Percentiles rank a stretch among this genome's conserved stretches.
These are phyloP conservation scores for Trichocomaceae sp. DNA, from an alignment of 2,329 filamentous ascomycete genomes.

Conservation along the genomic window DNA sequence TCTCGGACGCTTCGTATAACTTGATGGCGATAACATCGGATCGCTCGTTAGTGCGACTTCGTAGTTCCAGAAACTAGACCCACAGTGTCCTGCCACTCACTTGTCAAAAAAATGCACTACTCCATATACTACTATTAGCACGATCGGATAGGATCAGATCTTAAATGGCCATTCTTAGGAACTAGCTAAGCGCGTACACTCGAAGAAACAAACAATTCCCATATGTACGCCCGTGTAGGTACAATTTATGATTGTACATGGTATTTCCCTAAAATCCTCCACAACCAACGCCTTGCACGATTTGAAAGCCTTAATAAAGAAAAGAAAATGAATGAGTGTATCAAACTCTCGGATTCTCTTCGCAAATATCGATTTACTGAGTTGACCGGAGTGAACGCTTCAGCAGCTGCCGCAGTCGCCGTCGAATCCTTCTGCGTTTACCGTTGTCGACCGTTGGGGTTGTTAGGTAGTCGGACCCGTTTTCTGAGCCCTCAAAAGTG, in stretches of 20 bases:
- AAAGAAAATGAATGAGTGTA: not conserved
- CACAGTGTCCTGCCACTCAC: not conserved
- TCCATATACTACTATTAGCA: too few species aligned
- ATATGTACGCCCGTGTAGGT: not conserved
- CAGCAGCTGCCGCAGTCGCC: conserved; percentile 5
- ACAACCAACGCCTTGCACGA: not conserved
- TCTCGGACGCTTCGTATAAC: not conserved
- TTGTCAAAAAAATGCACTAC: too few species aligned
- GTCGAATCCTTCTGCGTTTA: conserved; percentile 8
- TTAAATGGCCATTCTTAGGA: not conserved
- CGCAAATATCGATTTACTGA: not conserved
- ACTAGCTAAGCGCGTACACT: not conserved
- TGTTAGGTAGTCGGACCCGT: not conserved
- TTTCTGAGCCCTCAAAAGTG: not conserved
- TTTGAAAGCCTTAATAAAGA: not conserved
- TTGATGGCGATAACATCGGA: too few species aligned
- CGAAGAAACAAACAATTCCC: not conserved
- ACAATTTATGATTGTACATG: not conserved
- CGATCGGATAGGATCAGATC: not conserved
- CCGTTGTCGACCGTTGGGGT: not conserved
- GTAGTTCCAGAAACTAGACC: not conserved
- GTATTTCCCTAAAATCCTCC: not conserved
- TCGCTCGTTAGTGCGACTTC: too few species aligned
- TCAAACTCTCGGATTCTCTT: too few species aligned
- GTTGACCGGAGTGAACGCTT: not conserved